Percentiles rank a stretch among this genome's conserved stretches.
phyloP scores from a whole-genome alignment of 2,329 filamentous ascomycete species.

The Neonectria sp. region DNA sequence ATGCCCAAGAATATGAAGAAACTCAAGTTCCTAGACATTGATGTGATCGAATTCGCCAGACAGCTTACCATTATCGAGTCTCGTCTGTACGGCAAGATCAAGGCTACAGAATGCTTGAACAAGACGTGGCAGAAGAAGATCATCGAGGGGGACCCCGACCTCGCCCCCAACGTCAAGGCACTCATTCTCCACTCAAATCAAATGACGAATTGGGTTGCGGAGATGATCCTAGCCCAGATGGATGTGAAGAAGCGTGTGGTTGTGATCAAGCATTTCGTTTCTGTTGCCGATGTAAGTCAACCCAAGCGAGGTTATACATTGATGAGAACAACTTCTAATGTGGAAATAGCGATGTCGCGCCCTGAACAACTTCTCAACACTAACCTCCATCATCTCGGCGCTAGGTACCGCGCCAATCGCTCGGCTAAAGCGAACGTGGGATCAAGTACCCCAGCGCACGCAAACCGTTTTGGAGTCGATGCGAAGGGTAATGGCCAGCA shows the following conservation, averaged over 20 bases:
- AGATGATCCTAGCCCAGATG: slow-evolving; percentile 96
- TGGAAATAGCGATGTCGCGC: slow-evolving; percentile 84
- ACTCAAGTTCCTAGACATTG: slow-evolving; percentile 97
- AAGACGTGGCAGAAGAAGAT: slow-evolving; percentile 99
- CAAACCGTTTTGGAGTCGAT: slow-evolving; percentile 87
- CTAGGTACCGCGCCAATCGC: slow-evolving; percentile 95
- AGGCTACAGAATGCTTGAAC: slow-evolving; percentile 94
- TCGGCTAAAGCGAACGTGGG: slow-evolving; percentile 93
- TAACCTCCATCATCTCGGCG: slow-evolving; percentile 98
- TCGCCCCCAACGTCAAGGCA: slow-evolving; percentile 94
- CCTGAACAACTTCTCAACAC: slow-evolving; percentile 96
- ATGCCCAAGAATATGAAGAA: slow-evolving; percentile 99
- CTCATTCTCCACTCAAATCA: slow-evolving; percentile 98
- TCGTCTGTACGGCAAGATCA: slow-evolving; percentile 94
- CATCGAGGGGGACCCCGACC: slow-evolving; percentile 83
- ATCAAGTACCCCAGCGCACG: slow-evolving; percentile 89
- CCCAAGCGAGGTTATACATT: background rate
- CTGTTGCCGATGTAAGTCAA: slow-evolving; percentile 88
- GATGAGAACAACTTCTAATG: slow-evolving; percentile 31
- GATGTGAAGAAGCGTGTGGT: slow-evolving; percentile 97
- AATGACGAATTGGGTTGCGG: slow-evolving; percentile 98
- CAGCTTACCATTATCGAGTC: slow-evolving; percentile 98
- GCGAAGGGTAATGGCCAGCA: slow-evolving; percentile 95
- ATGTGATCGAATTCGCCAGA: slow-evolving; percentile 95
- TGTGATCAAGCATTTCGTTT: slow-evolving; percentile 98